Conservation (phyloP, 1,284 basidiomycete species). For the Irpex rosettiformis region DNA sequence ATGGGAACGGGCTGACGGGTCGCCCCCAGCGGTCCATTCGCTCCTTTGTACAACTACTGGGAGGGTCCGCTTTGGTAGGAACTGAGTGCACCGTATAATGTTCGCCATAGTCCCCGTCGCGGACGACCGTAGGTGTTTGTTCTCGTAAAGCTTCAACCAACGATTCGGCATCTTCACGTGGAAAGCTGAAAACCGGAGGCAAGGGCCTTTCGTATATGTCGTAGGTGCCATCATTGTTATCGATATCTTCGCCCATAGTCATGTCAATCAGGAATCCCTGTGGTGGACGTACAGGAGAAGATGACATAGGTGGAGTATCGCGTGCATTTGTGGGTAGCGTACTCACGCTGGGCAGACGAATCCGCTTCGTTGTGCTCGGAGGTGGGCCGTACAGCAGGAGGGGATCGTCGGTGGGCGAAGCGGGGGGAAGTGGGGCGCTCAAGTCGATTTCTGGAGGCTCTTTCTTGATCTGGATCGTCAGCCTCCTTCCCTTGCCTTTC, state of each 20-base stretch:
- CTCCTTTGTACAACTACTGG: conserved; percentile 48
- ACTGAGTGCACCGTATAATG: conserved; percentile 51
- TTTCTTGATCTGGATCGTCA: conserved; percentile 45
- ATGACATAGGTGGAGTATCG: conserved; percentile 23
- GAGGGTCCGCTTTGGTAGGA: conserved; percentile 65
- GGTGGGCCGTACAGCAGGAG: conserved; percentile 51
- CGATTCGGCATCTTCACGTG: conserved; percentile 18
- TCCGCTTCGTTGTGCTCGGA: conserved; percentile 10
- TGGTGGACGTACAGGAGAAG: conserved; percentile 18
- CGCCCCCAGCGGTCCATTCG: conserved; percentile 61
- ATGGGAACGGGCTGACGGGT: conserved; percentile 57
- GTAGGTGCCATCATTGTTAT: conserved; percentile 16
- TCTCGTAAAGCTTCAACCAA: conserved; percentile 34
- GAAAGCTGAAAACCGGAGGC: conserved; percentile 30
- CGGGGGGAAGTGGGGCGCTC: conserved; percentile 53
- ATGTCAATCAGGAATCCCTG: conserved; percentile 11
- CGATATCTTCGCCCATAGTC: conserved; percentile 1
- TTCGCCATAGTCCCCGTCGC: conserved; percentile 54
- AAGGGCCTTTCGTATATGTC: conserved; percentile 19
- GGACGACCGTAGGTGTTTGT: neutral
- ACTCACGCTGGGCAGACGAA: conserved; percentile 5
- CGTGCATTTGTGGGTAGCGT: conserved; percentile 6
- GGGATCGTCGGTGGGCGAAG: conserved; percentile 72
- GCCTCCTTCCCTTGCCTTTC: conserved; percentile 27
- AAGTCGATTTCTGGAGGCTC: conserved; percentile 65